Percentiles rank a stretch among this genome's conserved stretches.
Evolutionary conservation across 1,139 yeast genomes (phyloP).

Genomic region (Kluyveromyces sp.): DNA sequence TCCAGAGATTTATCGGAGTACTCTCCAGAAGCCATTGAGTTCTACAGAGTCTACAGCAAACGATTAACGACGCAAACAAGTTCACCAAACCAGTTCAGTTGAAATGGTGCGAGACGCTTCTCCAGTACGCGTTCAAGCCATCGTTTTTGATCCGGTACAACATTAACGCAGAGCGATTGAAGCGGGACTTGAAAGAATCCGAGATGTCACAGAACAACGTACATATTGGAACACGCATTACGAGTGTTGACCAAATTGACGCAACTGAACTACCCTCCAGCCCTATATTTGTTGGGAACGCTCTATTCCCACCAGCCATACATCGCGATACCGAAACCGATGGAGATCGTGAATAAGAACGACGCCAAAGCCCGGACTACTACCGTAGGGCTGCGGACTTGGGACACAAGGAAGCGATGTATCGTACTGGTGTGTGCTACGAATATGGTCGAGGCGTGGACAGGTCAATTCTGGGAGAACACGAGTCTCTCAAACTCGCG

Average conservation of each 20-base stretch:
- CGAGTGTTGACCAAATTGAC: slow-evolving; percentile 49
- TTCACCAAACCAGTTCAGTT: slow-evolving; percentile 42
- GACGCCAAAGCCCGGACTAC: slow-evolving; percentile 50
- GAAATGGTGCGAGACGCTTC: slow-evolving; percentile 41
- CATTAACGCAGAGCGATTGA: slow-evolving; percentile 37
- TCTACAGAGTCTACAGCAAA: slow-evolving; percentile 16
- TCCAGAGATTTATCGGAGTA: slow-evolving; percentile 11
- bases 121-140: slow-evolving; percentile 38
- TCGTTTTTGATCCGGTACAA: slow-evolving; percentile 37
- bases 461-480: slow-evolving; percentile 22
- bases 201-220: slow-evolving; percentile 45
- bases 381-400: slow-evolving; percentile 51
- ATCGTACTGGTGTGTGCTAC: slow-evolving; percentile 59
- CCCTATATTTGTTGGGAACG: slow-evolving; percentile 52
- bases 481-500: slow-evolving; percentile 38
- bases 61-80: slow-evolving; percentile 21
- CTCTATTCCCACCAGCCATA: slow-evolving; percentile 44
- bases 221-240: slow-evolving; percentile 50
- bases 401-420: slow-evolving; percentile 51
- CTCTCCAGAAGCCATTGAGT: slow-evolving; percentile 16
- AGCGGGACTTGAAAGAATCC: slow-evolving; percentile 33
- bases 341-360: slow-evolving; percentile 45
- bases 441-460: slow-evolving; percentile 55
- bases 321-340: slow-evolving; percentile 18
- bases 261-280: slow-evolving; percentile 38